Conservation (phyloP, 331 rosid species). For the Quercus phellos region DNA sequence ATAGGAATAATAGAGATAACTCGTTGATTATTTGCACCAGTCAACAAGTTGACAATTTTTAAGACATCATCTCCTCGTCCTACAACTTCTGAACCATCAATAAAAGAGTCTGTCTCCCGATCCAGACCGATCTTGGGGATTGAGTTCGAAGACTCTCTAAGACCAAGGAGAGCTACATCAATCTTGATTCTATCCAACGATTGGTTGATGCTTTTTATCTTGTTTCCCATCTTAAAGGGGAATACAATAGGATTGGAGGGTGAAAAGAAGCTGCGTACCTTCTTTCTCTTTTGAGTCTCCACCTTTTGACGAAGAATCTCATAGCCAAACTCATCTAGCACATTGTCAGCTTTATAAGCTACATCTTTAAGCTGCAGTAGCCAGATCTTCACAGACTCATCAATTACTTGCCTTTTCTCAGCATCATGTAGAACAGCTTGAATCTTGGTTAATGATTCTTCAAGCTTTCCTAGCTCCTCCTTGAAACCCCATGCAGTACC, state of each 20-base stretch:
- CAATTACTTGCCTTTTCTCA: accelerated
- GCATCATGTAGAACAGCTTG: background rate
- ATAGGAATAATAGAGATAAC: background rate
- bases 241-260: too few relatives aligned
- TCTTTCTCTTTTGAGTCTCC: accelerated
- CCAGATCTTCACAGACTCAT: background rate
- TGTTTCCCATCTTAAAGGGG: accelerated
- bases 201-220: accelerated
- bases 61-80: background rate
- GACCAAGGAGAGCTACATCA: too few relatives aligned
- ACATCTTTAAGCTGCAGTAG: background rate
- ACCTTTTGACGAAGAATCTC: background rate
- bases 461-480: background rate
- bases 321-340: background rate
- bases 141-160: too few relatives aligned
- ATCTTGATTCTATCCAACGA: accelerated
- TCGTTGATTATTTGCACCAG: background rate
- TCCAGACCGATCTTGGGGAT: accelerated
- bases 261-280: too few relatives aligned
- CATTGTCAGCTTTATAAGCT: background rate
- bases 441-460: background rate
- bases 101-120: too few relatives aligned
- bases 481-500: too few relatives aligned
- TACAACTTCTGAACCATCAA: background rate
- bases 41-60: background rate